Conservation (phyloP, 345 rosid genomes). For the Kandelia obovata region DNA sequence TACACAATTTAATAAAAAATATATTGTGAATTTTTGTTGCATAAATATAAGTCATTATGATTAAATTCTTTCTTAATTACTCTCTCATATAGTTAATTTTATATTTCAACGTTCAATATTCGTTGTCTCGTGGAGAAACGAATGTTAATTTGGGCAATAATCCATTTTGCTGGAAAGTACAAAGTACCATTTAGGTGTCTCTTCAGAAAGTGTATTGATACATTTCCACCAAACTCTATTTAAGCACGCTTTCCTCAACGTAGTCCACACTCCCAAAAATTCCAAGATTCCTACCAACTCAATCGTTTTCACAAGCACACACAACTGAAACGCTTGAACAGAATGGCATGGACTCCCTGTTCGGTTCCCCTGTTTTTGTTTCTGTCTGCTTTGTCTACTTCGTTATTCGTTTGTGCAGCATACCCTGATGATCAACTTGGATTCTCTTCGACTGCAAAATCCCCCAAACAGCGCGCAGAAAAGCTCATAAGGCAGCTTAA, state of each 20-base stretch:
- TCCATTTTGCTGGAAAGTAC: background rate
- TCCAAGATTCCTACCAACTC: no score
- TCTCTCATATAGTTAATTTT: no score
- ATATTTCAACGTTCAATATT: no score
- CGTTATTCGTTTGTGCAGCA: background rate
- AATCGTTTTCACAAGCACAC: background rate
- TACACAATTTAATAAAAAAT: no score
- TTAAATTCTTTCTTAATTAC: no score
- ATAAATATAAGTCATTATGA: no score
- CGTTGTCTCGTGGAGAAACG: no score
- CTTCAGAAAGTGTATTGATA: background rate
- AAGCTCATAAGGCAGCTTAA: slow-evolving; percentile 20
- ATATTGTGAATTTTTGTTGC: no score
- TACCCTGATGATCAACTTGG: background rate
- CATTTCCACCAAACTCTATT: background rate
- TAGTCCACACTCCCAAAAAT: background rate
- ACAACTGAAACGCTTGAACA: background rate
- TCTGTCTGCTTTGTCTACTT: background rate
- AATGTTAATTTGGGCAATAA: background rate
- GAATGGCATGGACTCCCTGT: slow-evolving; percentile 2
- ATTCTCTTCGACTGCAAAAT: background rate
- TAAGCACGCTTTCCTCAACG: background rate
- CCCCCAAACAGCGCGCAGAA: slow-evolving; percentile 19
- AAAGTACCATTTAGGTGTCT: no score
- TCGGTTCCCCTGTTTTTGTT: slow-evolving; percentile 1